A percentile compares a stretch with the other conserved stretches of the same genome.
These are phyloP conservation scores for Aspergillus homomorphus DNA, from an alignment of 495 filamentous ascomycete genomes.

Conservation along the genomic window DNA sequence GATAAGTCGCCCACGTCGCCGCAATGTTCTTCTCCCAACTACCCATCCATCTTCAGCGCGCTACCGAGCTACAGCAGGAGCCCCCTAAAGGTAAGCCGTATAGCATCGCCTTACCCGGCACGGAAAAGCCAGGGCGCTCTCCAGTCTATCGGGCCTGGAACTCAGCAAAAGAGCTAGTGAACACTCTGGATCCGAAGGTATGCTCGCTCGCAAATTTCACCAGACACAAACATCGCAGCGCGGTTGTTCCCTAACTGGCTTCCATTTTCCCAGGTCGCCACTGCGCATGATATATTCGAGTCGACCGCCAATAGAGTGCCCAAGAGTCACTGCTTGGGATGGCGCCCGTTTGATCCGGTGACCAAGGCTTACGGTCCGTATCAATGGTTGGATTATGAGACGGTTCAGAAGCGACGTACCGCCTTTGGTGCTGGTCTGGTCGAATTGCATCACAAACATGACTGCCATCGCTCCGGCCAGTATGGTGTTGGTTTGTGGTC, in stretches of 20 bases:
- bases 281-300: conserved; percentile 81
- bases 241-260: neutral
- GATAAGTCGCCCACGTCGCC: neutral
- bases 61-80: conserved; percentile 38
- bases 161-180: conserved; percentile 65
- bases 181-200: conserved; percentile 71
- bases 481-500: conserved; percentile 92
- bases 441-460: conserved; percentile 71
- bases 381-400: conserved; percentile 78
- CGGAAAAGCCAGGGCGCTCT: conserved; percentile 67
- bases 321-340: conserved; percentile 68
- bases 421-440: conserved; percentile 86
- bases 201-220: conserved; percentile 7
- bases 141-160: conserved; percentile 82
- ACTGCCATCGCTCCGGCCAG: conserved; percentile 57
- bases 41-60: conserved; percentile 40
- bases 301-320: conserved; percentile 59
- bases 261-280: conserved; percentile 47
- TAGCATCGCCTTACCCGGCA: conserved; percentile 67
- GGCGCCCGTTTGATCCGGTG: conserved; percentile 70
- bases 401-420: conserved; percentile 73
- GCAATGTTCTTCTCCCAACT: conserved; percentile 43
- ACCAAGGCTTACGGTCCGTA: conserved; percentile 77
- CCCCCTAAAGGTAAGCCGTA: conserved; percentile 48
- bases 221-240: neutral